Conservation (phyloP, 2,329 filamentous ascomycete species). For the Neonectria coccinea region DNA sequence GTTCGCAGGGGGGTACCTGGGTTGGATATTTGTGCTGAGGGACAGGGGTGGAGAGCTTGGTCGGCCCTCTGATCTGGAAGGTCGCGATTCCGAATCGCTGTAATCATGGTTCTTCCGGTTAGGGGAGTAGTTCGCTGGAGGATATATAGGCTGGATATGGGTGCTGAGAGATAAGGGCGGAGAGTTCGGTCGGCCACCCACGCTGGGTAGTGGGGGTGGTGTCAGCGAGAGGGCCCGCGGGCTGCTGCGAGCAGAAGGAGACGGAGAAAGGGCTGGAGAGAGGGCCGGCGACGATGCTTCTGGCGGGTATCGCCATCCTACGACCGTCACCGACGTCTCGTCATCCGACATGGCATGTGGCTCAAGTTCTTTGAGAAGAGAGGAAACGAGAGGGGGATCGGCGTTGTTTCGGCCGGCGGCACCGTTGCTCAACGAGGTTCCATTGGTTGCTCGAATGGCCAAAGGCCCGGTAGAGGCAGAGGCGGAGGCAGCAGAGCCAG, state of each 20-base stretch:
- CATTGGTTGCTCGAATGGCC: conserved; percentile 27
- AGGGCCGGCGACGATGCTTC: conserved; percentile 70
- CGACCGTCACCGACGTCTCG: conserved; percentile 52
- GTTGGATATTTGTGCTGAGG: conserved; percentile 77
- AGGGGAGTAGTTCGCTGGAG: conserved; percentile 80
- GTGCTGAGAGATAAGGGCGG: conserved; percentile 76
- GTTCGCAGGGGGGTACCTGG: conserved; percentile 78
- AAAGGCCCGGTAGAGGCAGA: conserved; percentile 30
- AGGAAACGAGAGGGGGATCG: conserved; percentile 85
- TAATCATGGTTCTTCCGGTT: conserved; percentile 48
- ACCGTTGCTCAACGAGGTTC: conserved; percentile 41
- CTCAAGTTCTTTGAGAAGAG: conserved; percentile 89
- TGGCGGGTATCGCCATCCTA: conserved; percentile 47
- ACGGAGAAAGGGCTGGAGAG: conserved; percentile 75
- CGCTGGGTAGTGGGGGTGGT: conserved; percentile 73
- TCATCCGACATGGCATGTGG: conserved; percentile 70
- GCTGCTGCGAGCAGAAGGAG: conserved; percentile 73
- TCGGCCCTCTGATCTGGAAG: conserved; percentile 44
- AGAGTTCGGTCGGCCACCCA: conserved; percentile 68
- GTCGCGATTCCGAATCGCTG: conserved; percentile 39
- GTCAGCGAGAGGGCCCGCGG: conserved; percentile 75
- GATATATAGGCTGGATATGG: conserved; percentile 78
- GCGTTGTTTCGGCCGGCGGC: conserved; percentile 49
- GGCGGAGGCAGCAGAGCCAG: not conserved
- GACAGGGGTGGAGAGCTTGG: conserved; percentile 72